A percentile compares a stretch with the other conserved stretches of the same genome.
Conservation (phyloP, 306 rosid genomes). For the Herpetospermum pedunculosum region DNA sequence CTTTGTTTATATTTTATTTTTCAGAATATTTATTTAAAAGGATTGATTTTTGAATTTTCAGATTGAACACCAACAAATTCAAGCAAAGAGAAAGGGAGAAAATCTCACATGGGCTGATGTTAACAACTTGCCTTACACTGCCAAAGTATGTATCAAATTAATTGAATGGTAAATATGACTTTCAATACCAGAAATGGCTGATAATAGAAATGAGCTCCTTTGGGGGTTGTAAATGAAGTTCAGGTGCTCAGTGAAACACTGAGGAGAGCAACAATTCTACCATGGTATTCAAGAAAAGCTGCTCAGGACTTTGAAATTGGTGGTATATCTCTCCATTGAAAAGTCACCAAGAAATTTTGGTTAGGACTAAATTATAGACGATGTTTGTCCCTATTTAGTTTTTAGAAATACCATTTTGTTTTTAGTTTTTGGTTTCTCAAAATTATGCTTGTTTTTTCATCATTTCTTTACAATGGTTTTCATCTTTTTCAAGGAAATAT, state of each 20-base stretch:
- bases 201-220: neutral
- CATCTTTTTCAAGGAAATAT: no score
- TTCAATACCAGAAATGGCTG: neutral
- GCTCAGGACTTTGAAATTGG: slow-evolving; percentile 73
- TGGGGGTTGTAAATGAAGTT: slow-evolving; percentile 1
- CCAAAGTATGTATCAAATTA: slow-evolving; percentile 28
- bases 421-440: no score
- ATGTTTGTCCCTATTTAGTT: neutral
- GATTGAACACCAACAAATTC: slow-evolving; percentile 63
- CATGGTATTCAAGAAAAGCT: slow-evolving; percentile 86
- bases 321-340: slow-evolving; percentile 19
- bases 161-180: neutral
- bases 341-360: neutral
- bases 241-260: slow-evolving; percentile 79
- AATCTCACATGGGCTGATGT: slow-evolving; percentile 71
- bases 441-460: no score
- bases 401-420: no score
- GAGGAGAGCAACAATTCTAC: slow-evolving; percentile 68
- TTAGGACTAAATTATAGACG: neutral
- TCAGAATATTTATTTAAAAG: neutral
- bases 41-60: slow-evolving; percentile 20
- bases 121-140: slow-evolving; percentile 66
- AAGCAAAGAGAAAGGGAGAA: slow-evolving; percentile 38
- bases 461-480: no score
- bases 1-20: neutral